A percentile compares a stretch with the other conserved stretches of the same genome.
Evolutionary conservation across 2,329 filamentous ascomycete species (phyloP).

Genomic region (Pseudogymnoascus sp.): DNA sequence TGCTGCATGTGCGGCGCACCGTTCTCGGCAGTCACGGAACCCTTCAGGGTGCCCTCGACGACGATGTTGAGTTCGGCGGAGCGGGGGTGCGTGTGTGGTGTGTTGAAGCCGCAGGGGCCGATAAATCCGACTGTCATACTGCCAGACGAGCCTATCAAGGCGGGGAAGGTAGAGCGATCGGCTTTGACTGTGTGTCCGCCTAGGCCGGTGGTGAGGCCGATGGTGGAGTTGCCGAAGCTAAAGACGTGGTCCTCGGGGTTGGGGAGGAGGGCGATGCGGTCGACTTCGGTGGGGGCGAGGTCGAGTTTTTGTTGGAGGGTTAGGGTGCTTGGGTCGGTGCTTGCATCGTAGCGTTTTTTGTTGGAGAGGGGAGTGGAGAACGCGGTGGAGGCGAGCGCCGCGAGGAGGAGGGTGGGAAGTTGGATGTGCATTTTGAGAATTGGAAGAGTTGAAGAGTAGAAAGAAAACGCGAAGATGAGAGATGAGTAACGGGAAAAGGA

Average conservation of each 20-base stretch:
- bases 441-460: not conserved
- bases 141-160: constrained; percentile 28
- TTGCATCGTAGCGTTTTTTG: not conserved
- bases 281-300: not conserved
- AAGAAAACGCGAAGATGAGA: not conserved
- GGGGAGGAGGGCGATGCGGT: not conserved
- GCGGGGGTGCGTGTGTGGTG: constrained; percentile 30
- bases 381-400: not conserved
- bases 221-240: not conserved
- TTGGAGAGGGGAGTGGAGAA: not conserved
- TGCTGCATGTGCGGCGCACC: constrained; percentile 14
- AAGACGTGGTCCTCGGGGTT: not conserved
- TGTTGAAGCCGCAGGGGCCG: constrained; percentile 24
- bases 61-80: constrained; percentile 16
- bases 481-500: not conserved
- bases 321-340: not conserved
- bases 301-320: not conserved
- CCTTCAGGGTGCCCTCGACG: constrained; percentile 14
- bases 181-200: constrained; percentile 30
- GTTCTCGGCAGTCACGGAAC: constrained; percentile 16
- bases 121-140: constrained; percentile 30
- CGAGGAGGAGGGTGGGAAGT: not conserved
- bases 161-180: constrained; percentile 30
- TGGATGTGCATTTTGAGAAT: not conserved
- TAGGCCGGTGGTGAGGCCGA: not conserved